phyloP scores from a whole-genome alignment of 2,329 filamentous ascomycete genomes.

The Pseudogymnoascus sp. region DNA sequence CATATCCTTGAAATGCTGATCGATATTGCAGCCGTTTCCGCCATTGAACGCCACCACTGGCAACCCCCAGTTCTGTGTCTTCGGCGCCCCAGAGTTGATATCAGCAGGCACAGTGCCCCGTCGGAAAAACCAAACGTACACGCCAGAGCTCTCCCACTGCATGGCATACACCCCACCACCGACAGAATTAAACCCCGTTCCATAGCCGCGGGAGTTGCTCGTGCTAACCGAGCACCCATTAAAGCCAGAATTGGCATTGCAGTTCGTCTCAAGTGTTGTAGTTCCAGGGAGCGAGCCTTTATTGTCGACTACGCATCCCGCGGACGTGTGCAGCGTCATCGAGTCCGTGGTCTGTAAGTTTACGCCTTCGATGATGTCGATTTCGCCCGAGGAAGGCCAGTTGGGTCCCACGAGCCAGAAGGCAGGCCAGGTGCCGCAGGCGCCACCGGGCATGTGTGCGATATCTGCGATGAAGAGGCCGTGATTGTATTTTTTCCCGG shows the following conservation, averaged over 20 bases:
- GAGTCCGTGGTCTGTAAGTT: slow-evolving; percentile 53
- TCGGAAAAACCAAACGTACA: slow-evolving; percentile 72
- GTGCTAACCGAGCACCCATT: slow-evolving; percentile 29
- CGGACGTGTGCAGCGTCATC: slow-evolving; percentile 54
- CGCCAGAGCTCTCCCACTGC: slow-evolving; percentile 60
- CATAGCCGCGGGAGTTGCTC: slow-evolving; percentile 43
- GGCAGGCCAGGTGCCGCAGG: slow-evolving; percentile 68
- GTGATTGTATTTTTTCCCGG: slow-evolving; percentile 54
- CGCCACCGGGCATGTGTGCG: slow-evolving; percentile 62
- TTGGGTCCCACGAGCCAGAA: slow-evolving; percentile 49
- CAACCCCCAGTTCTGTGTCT: slow-evolving; percentile 59
- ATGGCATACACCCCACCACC: slow-evolving; percentile 64
- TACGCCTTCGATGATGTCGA: slow-evolving; percentile 65
- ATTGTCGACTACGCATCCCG: slow-evolving; percentile 37
- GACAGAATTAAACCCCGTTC: slow-evolving; percentile 57
- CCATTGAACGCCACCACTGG: slow-evolving; percentile 64
- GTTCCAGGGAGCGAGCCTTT: slow-evolving; percentile 36
- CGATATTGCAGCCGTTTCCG: slow-evolving; percentile 54
- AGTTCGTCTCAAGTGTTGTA: slow-evolving; percentile 33
- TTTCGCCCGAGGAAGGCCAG: slow-evolving; percentile 58
- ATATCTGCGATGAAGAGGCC: slow-evolving; percentile 68
- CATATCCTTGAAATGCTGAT: slow-evolving; percentile 58
- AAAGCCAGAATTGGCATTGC: slow-evolving; percentile 42
- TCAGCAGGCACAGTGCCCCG: slow-evolving; percentile 58
- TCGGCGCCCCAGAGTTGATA: slow-evolving; percentile 47